Conservation (phyloP, 163 green algal species). For the Volvox carteri region DNA sequence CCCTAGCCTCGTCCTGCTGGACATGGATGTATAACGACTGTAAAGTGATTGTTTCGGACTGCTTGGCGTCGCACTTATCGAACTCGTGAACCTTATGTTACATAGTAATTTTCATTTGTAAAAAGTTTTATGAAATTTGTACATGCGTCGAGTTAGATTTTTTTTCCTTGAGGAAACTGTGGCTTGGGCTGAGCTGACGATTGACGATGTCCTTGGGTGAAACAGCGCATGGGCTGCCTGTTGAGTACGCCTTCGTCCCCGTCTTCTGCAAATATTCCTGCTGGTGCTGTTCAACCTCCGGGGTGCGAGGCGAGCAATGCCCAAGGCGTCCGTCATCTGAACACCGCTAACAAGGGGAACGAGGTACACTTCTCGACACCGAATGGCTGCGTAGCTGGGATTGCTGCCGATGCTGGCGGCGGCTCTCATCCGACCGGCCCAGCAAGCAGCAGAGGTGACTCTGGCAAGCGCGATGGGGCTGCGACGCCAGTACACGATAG, state of each 20-base stretch:
- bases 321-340: neutral
- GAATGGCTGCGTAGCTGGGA: neutral
- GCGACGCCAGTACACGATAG: conserved; percentile 31
- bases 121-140: neutral
- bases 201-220: conserved; percentile 21
- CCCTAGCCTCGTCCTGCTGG: no score
- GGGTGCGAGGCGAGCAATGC: neutral
- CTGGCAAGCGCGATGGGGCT: conserved; percentile 4
- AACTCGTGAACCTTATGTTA: no score
- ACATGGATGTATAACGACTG: no score
- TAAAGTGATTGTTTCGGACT: no score
- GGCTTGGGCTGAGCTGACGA: neutral
- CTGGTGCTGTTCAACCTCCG: conserved; percentile 20
- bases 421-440: neutral
- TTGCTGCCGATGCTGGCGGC: neutral
- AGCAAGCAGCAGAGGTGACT: conserved; percentile 24
- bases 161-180: neutral
- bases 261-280: neutral
- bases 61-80: no score
- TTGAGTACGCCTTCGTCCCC: conserved; percentile 27
- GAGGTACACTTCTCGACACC: neutral
- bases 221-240: conserved; percentile 36
- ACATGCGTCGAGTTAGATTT: no score
- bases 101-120: no score
- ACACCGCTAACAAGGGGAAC: neutral